phyloP scores from a whole-genome alignment of 495 filamentous ascomycete species.

The Geopyxis carbonaria region DNA sequence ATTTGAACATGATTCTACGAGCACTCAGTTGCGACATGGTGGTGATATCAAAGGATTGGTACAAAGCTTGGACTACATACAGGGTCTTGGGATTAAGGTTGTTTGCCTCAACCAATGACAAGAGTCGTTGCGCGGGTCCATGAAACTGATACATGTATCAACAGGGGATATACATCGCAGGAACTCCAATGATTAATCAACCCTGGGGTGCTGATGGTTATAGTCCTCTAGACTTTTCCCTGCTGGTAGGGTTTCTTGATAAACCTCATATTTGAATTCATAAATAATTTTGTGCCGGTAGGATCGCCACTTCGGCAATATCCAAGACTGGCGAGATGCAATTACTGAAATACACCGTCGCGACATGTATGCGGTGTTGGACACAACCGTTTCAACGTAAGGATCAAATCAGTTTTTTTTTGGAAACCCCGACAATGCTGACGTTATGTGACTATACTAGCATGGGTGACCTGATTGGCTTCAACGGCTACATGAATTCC shows the following conservation, averaged over 20 bases:
- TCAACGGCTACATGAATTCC: conserved; percentile 46
- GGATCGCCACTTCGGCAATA: conserved; percentile 52
- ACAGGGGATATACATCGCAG: conserved; percentile 51
- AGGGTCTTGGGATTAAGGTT: conserved; percentile 59
- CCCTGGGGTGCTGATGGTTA: conserved; percentile 57
- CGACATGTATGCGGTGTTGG: conserved; percentile 55
- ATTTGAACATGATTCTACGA: conserved; percentile 51
- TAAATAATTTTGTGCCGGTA: no score
- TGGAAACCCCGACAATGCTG: neutral
- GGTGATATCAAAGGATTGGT: conserved; percentile 49
- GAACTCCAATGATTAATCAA: conserved; percentile 50
- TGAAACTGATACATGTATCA: conserved; percentile 7
- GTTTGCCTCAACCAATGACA: no score
- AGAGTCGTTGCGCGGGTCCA: conserved; percentile 1
- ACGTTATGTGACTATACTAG: conserved; percentile 16
- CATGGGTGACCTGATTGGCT: conserved; percentile 53
- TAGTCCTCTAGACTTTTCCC: conserved; percentile 47
- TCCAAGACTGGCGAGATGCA: conserved; percentile 44
- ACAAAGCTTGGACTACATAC: conserved; percentile 54
- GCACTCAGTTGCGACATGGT: conserved; percentile 58
- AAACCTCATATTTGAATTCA: no score
- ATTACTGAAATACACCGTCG: conserved; percentile 48
- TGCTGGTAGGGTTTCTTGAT: no score
- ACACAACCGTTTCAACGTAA: conserved; percentile 56
- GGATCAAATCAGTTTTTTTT: conserved; percentile 19